Conservation (phyloP, 2,329 filamentous ascomycete genomes). For the Phaeophleospora eucalypticola region DNA sequence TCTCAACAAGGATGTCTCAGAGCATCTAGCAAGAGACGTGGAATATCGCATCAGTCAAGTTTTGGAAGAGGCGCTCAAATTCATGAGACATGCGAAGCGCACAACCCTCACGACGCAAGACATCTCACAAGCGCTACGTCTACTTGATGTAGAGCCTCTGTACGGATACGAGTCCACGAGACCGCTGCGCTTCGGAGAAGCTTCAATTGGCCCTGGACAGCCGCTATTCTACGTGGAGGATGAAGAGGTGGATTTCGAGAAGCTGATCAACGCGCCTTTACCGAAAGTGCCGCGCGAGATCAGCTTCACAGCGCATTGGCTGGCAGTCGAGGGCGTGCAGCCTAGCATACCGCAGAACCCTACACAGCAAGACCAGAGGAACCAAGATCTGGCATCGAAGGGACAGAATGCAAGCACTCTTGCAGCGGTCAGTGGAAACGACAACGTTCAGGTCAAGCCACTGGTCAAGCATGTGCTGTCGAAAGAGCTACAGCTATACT, state of each 20-base stretch:
- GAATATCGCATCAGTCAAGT: slow-evolving; percentile 94
- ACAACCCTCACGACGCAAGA: slow-evolving; percentile 87
- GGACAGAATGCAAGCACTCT: slow-evolving; percentile 84
- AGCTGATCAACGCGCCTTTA: slow-evolving; percentile 91
- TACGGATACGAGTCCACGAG: slow-evolving; percentile 94
- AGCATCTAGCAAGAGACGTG: slow-evolving; percentile 85
- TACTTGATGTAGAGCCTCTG: slow-evolving; percentile 88
- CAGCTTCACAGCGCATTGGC: slow-evolving; percentile 93
- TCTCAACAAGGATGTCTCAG: slow-evolving; percentile 79
- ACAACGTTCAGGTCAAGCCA: slow-evolving; percentile 79
- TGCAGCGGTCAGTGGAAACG: slow-evolving; percentile 75
- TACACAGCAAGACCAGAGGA: slow-evolving; percentile 66
- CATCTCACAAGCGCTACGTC: slow-evolving; percentile 76
- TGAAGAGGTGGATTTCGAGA: slow-evolving; percentile 98
- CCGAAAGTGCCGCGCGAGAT: slow-evolving; percentile 93
- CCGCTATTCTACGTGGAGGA: slow-evolving; percentile 97
- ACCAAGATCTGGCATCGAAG: slow-evolving; percentile 83
- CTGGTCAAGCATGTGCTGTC: slow-evolving; percentile 93
- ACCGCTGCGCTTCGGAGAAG: slow-evolving; percentile 86
- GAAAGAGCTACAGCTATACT: slow-evolving; percentile 94
- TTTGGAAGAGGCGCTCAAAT: slow-evolving; percentile 87
- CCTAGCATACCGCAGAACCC: slow-evolving; percentile 96
- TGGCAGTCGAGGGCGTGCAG: slow-evolving; percentile 95
- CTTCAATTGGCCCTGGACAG: slow-evolving; percentile 86
- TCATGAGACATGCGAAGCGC: slow-evolving; percentile 87